Percentiles rank a stretch among this genome's conserved stretches.
phyloP scores from a whole-genome alignment of 2,329 filamentous ascomycete genomes.

The Botryotinia calthae region DNA sequence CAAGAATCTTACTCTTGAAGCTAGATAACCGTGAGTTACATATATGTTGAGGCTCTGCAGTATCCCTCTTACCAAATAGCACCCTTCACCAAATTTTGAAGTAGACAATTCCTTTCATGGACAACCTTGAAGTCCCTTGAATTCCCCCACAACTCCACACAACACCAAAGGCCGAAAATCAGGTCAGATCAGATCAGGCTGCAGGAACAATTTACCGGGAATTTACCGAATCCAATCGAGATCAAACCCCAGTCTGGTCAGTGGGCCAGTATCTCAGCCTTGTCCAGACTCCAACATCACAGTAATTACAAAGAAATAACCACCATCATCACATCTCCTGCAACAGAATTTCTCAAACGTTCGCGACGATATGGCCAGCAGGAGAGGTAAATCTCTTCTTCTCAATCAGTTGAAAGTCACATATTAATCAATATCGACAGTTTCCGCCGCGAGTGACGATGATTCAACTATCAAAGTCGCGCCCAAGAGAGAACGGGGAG shows the following conservation, averaged over 20 bases:
- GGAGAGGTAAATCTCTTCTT: neutral
- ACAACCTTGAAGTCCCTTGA: neutral
- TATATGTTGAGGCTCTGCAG: neutral
- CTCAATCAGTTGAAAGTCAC: neutral
- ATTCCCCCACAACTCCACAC: conserved; percentile 6
- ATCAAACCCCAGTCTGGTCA: neutral
- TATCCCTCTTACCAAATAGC: neutral
- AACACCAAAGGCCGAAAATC: neutral
- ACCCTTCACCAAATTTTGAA: neutral
- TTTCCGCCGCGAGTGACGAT: conserved; percentile 44
- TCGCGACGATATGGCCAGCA: conserved; percentile 8
- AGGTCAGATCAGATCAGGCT: conserved; percentile 4
- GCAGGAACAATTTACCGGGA: neutral
- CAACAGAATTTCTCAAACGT: neutral
- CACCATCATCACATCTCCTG: neutral
- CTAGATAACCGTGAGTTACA: neutral
- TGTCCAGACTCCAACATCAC: conserved; percentile 10
- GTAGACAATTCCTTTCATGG: neutral
- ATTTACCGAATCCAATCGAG: neutral
- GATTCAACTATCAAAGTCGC: conserved; percentile 63
- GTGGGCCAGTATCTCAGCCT: neutral
- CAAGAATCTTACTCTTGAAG: neutral
- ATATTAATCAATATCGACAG: conserved; percentile 16
- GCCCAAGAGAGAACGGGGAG: conserved; percentile 46
- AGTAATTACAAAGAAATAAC: conserved; percentile 8